phyloP scores from a whole-genome alignment of 108 stramenopile species.

The Cyclotella kingstonii region DNA sequence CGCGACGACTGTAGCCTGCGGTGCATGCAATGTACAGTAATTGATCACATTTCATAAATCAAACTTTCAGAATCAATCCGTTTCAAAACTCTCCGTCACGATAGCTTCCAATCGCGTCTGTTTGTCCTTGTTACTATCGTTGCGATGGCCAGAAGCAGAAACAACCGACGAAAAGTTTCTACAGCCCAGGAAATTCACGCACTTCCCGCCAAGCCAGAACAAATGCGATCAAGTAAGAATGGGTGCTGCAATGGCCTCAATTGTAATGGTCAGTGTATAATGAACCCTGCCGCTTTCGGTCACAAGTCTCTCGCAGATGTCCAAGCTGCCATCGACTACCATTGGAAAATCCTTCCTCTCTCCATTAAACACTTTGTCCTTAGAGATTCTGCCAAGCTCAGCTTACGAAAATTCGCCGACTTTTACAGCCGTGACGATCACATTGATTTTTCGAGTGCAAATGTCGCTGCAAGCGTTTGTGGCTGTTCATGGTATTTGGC shows the following conservation, averaged over 20 bases:
- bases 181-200: background rate
- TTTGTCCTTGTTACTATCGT: too few species aligned
- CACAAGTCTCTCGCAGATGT: constrained; percentile 15
- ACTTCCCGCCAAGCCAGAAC: background rate
- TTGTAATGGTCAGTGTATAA: constrained; percentile 3
- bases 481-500: constrained; percentile 27
- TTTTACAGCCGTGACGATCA: background rate
- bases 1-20: too few species aligned
- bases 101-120: too few species aligned
- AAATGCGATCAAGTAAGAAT: background rate
- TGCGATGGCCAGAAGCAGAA: constrained; percentile 20
- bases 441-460: background rate
- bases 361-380: constrained; percentile 10
- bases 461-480: constrained; percentile 11
- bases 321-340: constrained; percentile 17
- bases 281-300: constrained; percentile 5
- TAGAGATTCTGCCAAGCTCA: background rate
- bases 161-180: constrained; percentile 3
- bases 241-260: background rate
- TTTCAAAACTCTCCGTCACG: too few species aligned
- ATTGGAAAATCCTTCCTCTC: constrained; percentile 13
- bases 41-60: too few species aligned
- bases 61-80: too few species aligned
- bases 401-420: constrained; percentile 1
- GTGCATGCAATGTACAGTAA: too few species aligned